These are phyloP conservation scores for Backusella parvicylindrica DNA, from an alignment of 192 early-diverging fungal genomes.

Conservation along the genomic window DNA sequence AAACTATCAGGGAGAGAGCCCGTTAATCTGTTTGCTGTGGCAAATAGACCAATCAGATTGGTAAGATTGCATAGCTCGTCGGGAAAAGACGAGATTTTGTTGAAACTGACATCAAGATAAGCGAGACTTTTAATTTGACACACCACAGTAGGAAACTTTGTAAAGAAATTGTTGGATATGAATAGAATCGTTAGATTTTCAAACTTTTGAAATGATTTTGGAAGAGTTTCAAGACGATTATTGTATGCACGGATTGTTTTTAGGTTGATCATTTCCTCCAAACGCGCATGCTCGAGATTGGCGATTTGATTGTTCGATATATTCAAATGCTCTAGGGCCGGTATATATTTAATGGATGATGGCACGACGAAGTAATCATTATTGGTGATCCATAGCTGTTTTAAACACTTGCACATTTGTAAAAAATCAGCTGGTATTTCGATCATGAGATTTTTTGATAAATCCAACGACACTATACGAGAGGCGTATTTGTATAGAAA, in stretches of 20 bases:
- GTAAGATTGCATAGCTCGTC: slow-evolving; percentile 64
- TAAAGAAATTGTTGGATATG: slow-evolving; percentile 80
- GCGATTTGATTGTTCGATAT: slow-evolving; percentile 73
- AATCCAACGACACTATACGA: slow-evolving; percentile 70
- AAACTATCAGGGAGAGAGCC: slow-evolving; percentile 66
- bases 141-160: slow-evolving; percentile 60
- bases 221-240: slow-evolving; percentile 71
- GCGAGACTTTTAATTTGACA: slow-evolving; percentile 56
- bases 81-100: slow-evolving; percentile 72
- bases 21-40: slow-evolving; percentile 71
- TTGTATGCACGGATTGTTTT: slow-evolving; percentile 62
- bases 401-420: slow-evolving; percentile 65
- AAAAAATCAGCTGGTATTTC: slow-evolving; percentile 82
- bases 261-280: slow-evolving; percentile 58
- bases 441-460: slow-evolving; percentile 78
- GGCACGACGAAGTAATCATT: slow-evolving; percentile 72
- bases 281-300: slow-evolving; percentile 53
- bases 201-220: slow-evolving; percentile 55
- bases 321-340: slow-evolving; percentile 67
- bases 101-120: slow-evolving; percentile 80
- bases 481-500: slow-evolving; percentile 67
- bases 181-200: slow-evolving; percentile 59
- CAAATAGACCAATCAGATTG: slow-evolving; percentile 54
- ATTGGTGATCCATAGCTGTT: slow-evolving; percentile 63
- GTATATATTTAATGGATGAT: slow-evolving; percentile 56